Base-by-base conservation (phyloP, 2,329 filamentous ascomycete genomes). In the Aspergillus fructus region DNA sequence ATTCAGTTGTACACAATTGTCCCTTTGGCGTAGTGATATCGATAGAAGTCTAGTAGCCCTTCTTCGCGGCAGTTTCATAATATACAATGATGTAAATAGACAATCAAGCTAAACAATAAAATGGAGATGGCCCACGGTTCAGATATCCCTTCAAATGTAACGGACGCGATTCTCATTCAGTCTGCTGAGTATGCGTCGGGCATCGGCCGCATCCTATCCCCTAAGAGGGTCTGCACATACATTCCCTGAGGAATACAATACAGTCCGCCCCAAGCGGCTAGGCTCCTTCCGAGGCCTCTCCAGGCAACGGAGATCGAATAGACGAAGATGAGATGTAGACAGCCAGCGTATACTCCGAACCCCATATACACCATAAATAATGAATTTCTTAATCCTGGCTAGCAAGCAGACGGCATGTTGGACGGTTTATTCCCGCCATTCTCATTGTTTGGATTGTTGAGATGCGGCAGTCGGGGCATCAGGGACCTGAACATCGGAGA, bases 401-500 rank as follows among this genome's bases (percentile, higher is more conserved):
- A 23, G 21, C 13, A 24, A 46, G 34, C 21, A 40, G 21, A n/a
- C 6, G 15, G 17, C 19, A 34, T 23, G 17, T 51, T 30, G 9
- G 33, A 33, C 7, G n/a, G 21, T 59, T 58, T 62, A 68, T 64
- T 72, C 17, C 8, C 23, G 12, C 7, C 15, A 13, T 30, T 42
- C 13, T 53, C 19, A 47, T 47, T 53, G 21, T n/a, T 53, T 53
- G 30, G 50, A 66, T 59, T 72, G 65, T 59, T 71, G 53, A 47
- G 65, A 53, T 23, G 59, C 37, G 27, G 62, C 49, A 12, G 77
- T 74, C 48, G 90, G 88, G 52, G 83, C 80, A 72, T 91, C 89
- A 27, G 94, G 94, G 39, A 97, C 88, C 72, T 91, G 88, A 67
- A 97, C 93, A 72, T 99, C 94, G 57, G 93, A 90, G 78, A 99